Evolutionary conservation across 2,329 filamentous ascomycete genomes (phyloP), one percentile per base, ranked within the genome.

Genomic region (Penicillium digitatum): DNA sequence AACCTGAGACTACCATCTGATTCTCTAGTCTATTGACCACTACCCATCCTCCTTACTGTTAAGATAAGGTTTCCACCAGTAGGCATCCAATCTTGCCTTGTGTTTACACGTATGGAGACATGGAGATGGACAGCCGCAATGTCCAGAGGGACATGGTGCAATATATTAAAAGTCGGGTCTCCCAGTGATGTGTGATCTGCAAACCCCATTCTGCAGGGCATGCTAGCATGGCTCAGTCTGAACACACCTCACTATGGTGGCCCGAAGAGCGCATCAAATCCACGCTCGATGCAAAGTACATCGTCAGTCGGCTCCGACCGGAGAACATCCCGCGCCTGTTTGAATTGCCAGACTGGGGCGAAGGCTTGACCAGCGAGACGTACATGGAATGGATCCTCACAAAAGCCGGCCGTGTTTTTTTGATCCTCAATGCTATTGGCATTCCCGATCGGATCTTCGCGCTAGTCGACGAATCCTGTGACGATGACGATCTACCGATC

Each of bases 311-410:
- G 38, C 63, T 73, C 16, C 68, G 64, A n/a, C 62, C 68, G n/a
- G 64, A 71, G 6, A 67, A 72, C 50, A 67, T 75, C 20, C 66
- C 70, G 6, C 69, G 68, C 14, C 66, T 76, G 5, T 71, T 77
- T 34, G 67, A 72, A 46, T 66, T 72, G 6, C 65, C 72, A 10
- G 66, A 70, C 16, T 77, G 75, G 69, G 76, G 76, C 3, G 76
- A 77, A 46, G 75, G 74, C 11, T 55, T 78, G 52, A 78, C 76
- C 24, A 76, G 75, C 48, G 75, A 78, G 60, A 77, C 75, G 3
- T 86, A 86, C 61, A 78, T 86, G 62, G 83, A 86, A 66, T 86
- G 82, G 82, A 85, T 86, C 50, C 71, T 86, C 31, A 76, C 80
- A 52, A 79, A 79, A 55, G 81, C 82, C 4, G 78, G 79, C 56